Evolutionary conservation across 805 yeast species (phyloP), one percentile per base, ranked within the genome.

Genomic region (Teunomyces tritomae): DNA sequence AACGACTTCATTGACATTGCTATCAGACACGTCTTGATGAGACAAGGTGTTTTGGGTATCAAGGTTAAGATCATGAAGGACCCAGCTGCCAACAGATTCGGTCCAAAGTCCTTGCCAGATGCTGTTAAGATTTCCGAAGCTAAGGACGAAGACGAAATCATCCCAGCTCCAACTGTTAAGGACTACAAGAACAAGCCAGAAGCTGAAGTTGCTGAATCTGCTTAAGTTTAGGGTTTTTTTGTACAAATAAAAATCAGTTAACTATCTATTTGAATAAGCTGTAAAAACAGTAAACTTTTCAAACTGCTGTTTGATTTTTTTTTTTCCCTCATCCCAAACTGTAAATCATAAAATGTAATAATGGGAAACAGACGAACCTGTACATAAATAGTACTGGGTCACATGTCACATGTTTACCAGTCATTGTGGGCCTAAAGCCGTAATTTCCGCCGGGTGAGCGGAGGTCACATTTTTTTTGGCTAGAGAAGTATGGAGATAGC

Each of bases 31-130:
- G 98, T 92, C 68, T 83, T 94, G 76, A 87, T 94, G 84, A 91
- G 98, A 85, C 98, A 94, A 83, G 99, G 99, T 89, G 98, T 94
- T 62, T 85, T 94, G 73, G 99, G 99, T 86, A 86, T 94, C 76
- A 92, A 89, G 86, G 98, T 94, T 71, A 94, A 94, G 87, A 94
- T 94, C 74, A 94, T 94, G 99, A 89, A 89, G 76, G 98, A 92
- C 84, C 97, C 98, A 78, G 89, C 92, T 66, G 72, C 82, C 68
- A 80, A 83, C 83, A 84, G 77, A 74, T 65, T 65, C 62, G 96
- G 96, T 78, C 96, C 96, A 80, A 89, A 71, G 74, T 81, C 96
- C 52, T 83, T 91, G 73, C 97, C 97, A 74, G 97, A 91, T 78
- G 89, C 85, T 76, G 97, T 91, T 75, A 81, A 83, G 76, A 86